Evolutionary conservation across 176 grass and related monocot genomes (phyloP).

Genomic region (Dendrocalamus sinicus): DNA sequence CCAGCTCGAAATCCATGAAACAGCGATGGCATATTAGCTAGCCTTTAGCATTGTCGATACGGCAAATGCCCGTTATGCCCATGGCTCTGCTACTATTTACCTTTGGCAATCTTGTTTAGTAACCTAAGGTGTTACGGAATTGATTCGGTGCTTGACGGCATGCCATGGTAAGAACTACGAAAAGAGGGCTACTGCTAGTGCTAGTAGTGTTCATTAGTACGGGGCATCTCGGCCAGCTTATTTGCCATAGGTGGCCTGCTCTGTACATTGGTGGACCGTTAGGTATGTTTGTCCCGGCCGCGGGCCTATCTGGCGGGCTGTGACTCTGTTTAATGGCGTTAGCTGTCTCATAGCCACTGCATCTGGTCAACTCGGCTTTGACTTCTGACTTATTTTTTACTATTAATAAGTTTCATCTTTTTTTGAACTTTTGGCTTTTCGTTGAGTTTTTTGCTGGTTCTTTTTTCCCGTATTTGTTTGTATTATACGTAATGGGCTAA

Average conservation of each 20-base stretch:
- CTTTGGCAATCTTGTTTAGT: neutral
- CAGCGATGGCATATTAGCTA: too few species aligned
- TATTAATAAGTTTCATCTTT: too few species aligned
- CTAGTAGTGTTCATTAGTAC: neutral
- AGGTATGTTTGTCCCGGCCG: slow-evolving; percentile 27
- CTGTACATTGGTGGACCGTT: slow-evolving; percentile 35
- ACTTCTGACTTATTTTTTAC: too few species aligned
- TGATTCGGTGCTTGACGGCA: neutral
- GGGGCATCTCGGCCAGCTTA: neutral
- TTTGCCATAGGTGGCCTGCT: neutral
- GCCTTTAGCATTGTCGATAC: too few species aligned
- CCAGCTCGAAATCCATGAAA: neutral
- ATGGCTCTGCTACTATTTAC: neutral
- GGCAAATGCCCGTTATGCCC: too few species aligned
- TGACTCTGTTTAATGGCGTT: slow-evolving; percentile 39
- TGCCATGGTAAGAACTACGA: neutral
- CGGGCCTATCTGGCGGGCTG: slow-evolving; percentile 39
- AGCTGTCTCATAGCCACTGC: slow-evolving; percentile 39
- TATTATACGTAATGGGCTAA: too few species aligned
- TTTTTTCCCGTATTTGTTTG: too few species aligned
- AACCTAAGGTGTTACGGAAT: too few species aligned
- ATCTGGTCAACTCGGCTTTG: too few species aligned
- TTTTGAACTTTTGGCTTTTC: too few species aligned
- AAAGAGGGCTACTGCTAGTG: neutral
- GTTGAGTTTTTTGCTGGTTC: too few species aligned